A percentile compares a stretch with the other conserved stretches of the same genome.
Conservation (phyloP, 345 rosid genomes). For the Clausena lansium region DNA sequence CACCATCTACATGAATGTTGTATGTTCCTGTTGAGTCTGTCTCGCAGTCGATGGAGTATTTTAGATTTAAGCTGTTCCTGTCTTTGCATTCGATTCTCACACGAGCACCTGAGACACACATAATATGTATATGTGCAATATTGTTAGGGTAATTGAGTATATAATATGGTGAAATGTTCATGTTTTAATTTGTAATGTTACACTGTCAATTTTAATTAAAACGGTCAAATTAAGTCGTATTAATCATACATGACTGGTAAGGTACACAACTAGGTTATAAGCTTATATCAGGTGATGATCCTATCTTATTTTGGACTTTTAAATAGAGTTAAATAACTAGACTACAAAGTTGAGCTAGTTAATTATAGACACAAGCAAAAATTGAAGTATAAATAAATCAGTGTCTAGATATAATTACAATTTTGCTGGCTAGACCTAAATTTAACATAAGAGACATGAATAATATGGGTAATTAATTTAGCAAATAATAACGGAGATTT, state of each 20-base stretch:
- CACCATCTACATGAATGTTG: conserved; percentile 44
- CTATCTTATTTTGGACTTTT: too few species aligned
- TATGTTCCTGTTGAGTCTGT: conserved; percentile 49
- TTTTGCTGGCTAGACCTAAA: not conserved
- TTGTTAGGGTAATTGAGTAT: not conserved
- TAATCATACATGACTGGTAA: too few species aligned
- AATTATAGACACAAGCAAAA: not conserved
- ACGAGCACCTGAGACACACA: conserved; percentile 40
- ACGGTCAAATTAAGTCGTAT: too few species aligned
- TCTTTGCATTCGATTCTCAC: conserved; percentile 56
- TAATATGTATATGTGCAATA: not conserved
- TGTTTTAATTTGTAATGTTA: not conserved
- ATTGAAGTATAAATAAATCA: too few species aligned
- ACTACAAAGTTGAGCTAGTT: too few species aligned
- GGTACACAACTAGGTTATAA: too few species aligned
- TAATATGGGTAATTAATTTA: not conserved
- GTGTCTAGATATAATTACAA: not conserved
- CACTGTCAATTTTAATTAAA: too few species aligned
- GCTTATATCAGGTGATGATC: not conserved
- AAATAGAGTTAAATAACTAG: too few species aligned
- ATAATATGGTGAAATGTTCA: not conserved
- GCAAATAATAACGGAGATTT: not conserved
- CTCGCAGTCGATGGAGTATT: conserved; percentile 26
- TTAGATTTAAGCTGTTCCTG: conserved; percentile 25
- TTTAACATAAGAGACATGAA: not conserved